These are phyloP conservation scores for Nicotiana benthamiana DNA, from an alignment of 257 asterid species.

Conservation along the genomic window DNA sequence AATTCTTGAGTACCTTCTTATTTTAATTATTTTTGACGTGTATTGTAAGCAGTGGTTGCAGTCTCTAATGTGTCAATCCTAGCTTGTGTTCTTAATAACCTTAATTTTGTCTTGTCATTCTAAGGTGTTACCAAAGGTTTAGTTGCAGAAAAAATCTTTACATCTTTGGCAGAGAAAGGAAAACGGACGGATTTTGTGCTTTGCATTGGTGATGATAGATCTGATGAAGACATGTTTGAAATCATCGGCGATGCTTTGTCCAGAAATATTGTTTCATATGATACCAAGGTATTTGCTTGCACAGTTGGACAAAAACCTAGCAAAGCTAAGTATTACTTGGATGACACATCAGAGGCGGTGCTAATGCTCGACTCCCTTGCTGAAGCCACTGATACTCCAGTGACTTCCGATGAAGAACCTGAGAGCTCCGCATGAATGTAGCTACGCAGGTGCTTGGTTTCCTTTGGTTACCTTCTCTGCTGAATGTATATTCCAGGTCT, in stretches of 20 bases:
- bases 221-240: conserved; percentile 90
- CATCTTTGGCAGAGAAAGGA: conserved; percentile 56
- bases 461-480: conserved; percentile 22
- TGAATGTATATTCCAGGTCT: conserved; percentile 17
- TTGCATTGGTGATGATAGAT: conserved; percentile 88
- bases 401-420: conserved; percentile 53
- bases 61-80: background rate
- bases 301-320: conserved; percentile 91
- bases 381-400: conserved; percentile 64
- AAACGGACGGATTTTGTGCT: conserved; percentile 67
- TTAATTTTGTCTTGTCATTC: conserved; percentile 5
- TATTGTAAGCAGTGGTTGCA: background rate
- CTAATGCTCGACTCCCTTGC: conserved; percentile 78
- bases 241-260: conserved; percentile 51
- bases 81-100: background rate
- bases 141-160: conserved; percentile 68
- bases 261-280: conserved; percentile 41
- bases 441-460: conserved; percentile 19
- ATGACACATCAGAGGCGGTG: conserved; percentile 68
- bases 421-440: conserved; percentile 30
- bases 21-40: background rate
- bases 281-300: conserved; percentile 69
- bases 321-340: conserved; percentile 80
- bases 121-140: conserved; percentile 79
- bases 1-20: background rate